These are phyloP conservation scores for Symmetrospora coprosmae DNA, from an alignment of 768 basidiomycete genomes.

Conservation along the genomic window DNA sequence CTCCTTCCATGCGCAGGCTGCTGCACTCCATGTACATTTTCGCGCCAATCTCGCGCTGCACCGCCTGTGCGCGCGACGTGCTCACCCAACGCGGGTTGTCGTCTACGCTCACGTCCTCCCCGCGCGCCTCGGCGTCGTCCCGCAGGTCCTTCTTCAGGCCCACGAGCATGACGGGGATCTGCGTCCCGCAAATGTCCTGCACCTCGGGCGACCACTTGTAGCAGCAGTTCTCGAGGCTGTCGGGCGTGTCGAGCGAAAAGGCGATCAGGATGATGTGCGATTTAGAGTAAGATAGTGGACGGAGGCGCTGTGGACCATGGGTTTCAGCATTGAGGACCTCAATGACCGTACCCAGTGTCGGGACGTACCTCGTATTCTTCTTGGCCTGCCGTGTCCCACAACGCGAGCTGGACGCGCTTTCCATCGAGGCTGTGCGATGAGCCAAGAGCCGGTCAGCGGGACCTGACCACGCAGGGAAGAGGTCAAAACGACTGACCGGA, in stretches of 20 bases:
- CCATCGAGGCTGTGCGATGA: slow-evolving; percentile 52
- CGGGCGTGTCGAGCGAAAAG: slow-evolving; percentile 87
- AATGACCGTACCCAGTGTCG: neutral
- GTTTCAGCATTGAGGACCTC: neutral
- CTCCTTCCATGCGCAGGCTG: slow-evolving; percentile 44
- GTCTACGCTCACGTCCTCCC: slow-evolving; percentile 33
- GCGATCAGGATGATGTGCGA: slow-evolving; percentile 98
- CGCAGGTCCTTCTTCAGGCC: slow-evolving; percentile 92
- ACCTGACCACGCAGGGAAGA: neutral
- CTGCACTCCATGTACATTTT: slow-evolving; percentile 81
- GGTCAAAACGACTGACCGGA: slow-evolving; percentile 41
- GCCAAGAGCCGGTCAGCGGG: neutral
- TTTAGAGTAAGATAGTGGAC: slow-evolving; percentile 94
- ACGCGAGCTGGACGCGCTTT: slow-evolving; percentile 87
- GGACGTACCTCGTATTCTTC: slow-evolving; percentile 83
- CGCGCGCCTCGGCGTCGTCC: slow-evolving; percentile 33
- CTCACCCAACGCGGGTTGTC: slow-evolving; percentile 36
- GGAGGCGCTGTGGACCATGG: slow-evolving; percentile 51
- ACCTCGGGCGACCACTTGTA: slow-evolving; percentile 99
- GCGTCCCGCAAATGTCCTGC: slow-evolving; percentile 80
- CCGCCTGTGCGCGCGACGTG: slow-evolving; percentile 47
- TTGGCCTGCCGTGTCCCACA: slow-evolving; percentile 99
- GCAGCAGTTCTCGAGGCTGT: slow-evolving; percentile 88
- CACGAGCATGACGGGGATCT: slow-evolving; percentile 84
- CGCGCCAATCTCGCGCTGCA: slow-evolving; percentile 72